Evolutionary conservation across 1,139 yeast species (phyloP), one percentile per base, ranked within the genome.

Genomic region (Meyerozyma carpophila): DNA sequence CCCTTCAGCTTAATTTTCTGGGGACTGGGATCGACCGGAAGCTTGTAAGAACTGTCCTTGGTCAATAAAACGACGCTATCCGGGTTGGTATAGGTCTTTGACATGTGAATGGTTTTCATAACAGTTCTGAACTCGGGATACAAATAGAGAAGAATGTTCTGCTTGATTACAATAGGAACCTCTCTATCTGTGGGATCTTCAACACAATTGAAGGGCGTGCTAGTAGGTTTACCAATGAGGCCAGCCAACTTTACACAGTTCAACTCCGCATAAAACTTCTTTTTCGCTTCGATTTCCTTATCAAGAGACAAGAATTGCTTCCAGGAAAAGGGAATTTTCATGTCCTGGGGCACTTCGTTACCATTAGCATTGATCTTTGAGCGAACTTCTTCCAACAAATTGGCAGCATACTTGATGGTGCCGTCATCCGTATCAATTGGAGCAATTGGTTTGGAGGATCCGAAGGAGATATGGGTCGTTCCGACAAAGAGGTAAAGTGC

Each of bases 311-410:
- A 27, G 21, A 38, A 38, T 7, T 38, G 41, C 6, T 24, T n/a
- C 41, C 41, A 38, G 10, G 41, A 38, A 20, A 38, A 38, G 24
- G 41, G 41, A 38, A 38, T 25, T 32, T 32, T 32, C 37, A 32
- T 8, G 21, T 16, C 21, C 8, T 4, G 8, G 16, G 37, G 37
- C 10, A 32, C 24, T 21, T 32, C 14, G 4, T 32, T 18, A 8
- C 37, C 37, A n/a, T 32, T 32, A 7, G 37, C 21, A 6, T 11
- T 14, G 20, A 32, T 32, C 25, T 16, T 20, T 10, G 24, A 2
- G 18, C 3, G 24, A 18, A 32, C 21, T 8, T 32, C 37, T 8
- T 32, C 37, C 37, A 32, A 32, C 9, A 20, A 18, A 18, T 8
- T 20, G 11, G 37, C 37, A 8, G 37, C 37, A 32, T 32, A 32